phyloP scores from a whole-genome alignment of 2,329 filamentous ascomycete species.

The Colletotrichum higginsianum region DNA sequence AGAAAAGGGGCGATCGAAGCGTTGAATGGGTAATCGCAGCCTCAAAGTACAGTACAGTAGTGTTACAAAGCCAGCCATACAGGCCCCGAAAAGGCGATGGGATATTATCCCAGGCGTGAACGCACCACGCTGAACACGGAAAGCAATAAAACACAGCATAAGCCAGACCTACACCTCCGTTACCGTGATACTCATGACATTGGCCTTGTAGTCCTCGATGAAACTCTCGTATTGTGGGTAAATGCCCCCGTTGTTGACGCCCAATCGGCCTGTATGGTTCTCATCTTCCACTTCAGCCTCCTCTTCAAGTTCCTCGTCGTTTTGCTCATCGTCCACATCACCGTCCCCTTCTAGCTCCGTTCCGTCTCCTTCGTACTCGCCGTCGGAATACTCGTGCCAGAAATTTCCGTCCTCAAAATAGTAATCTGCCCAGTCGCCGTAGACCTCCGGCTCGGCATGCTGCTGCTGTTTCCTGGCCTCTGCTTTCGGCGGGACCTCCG shows the following conservation, averaged over 20 bases:
- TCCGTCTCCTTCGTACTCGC: slow-evolving; percentile 2
- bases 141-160: background rate
- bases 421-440: slow-evolving; percentile 44
- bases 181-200: slow-evolving; percentile 33
- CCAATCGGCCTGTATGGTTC: background rate
- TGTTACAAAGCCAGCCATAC: background rate
- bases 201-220: slow-evolving; percentile 39
- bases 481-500: slow-evolving; percentile 20
- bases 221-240: slow-evolving; percentile 40
- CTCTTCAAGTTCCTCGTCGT: background rate
- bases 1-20: too few relatives aligned
- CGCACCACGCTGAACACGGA: background rate
- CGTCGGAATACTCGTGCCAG: slow-evolving; percentile 16
- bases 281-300: slow-evolving; percentile 11
- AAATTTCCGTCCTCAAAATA: slow-evolving; percentile 43
- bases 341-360: slow-evolving; percentile 3
- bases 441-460: slow-evolving; percentile 34
- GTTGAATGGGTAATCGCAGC: slow-evolving; percentile 8
- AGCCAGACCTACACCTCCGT: slow-evolving; percentile 16
- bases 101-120: slow-evolving; percentile 6
- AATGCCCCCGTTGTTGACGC: slow-evolving; percentile 8
- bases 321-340: slow-evolving; percentile 2
- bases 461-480: background rate
- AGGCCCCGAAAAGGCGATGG: background rate
- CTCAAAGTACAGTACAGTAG: background rate